Conservation (phyloP, 2,329 filamentous ascomycete species). For the Paecilomyces sp. region DNA sequence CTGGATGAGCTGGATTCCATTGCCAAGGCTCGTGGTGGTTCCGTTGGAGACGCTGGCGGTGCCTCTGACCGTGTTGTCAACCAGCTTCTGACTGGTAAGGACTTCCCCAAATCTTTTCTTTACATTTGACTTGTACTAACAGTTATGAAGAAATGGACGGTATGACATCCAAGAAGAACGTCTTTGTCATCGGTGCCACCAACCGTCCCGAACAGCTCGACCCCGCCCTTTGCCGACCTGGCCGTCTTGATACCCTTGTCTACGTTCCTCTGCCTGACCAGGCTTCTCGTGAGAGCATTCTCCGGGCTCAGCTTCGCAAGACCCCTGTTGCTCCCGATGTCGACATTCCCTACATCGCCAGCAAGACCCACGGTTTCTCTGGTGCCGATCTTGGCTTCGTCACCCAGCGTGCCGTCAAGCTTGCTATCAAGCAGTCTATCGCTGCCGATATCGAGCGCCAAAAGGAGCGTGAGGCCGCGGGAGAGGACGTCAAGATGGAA, state of each 20-base stretch:
- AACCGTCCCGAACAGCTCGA: slow-evolving; percentile 98
- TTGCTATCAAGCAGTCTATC: slow-evolving; percentile 98
- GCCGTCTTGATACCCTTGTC: slow-evolving; percentile 96
- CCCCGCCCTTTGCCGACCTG: slow-evolving; percentile 93
- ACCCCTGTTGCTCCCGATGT: slow-evolving; percentile 85
- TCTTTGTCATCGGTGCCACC: slow-evolving; percentile 98
- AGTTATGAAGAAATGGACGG: slow-evolving; percentile 86
- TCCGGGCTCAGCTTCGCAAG: slow-evolving; percentile 96
- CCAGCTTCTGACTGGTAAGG: slow-evolving; percentile 90
- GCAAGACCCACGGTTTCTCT: slow-evolving; percentile 97
- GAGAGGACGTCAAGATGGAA: slow-evolving; percentile 69
- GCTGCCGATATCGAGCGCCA: slow-evolving; percentile 76
- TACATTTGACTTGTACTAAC: slow-evolving; percentile 16
- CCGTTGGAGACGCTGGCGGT: slow-evolving; percentile 90
- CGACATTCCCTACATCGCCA: slow-evolving; percentile 84
- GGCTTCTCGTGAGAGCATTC: slow-evolving; percentile 77
- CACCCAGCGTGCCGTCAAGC: slow-evolving; percentile 97
- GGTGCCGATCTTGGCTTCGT: slow-evolving; percentile 99
- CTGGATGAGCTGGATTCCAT: slow-evolving; percentile 98
- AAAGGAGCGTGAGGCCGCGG: slow-evolving; percentile 81
- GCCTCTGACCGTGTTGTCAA: slow-evolving; percentile 99
- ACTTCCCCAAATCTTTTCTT: slow-evolving; percentile 2
- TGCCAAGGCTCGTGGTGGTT: slow-evolving; percentile 97
- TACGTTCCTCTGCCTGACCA: slow-evolving; percentile 97
- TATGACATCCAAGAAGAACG: slow-evolving; percentile 99